Conservation (phyloP, 345 rosid genomes). For the Noccaea caerulescens region DNA sequence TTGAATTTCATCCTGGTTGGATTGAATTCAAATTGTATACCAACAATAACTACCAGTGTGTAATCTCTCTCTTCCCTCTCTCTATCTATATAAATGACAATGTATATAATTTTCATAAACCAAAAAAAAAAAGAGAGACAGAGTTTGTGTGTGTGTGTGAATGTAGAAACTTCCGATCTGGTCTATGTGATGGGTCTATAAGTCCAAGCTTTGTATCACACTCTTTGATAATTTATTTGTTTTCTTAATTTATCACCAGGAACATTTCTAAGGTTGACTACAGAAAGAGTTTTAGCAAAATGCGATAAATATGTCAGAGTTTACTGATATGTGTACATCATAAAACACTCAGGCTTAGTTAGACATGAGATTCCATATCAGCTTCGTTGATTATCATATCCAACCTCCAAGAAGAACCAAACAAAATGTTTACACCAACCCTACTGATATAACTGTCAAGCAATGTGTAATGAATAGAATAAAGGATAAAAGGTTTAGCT, state of each 20-base stretch:
- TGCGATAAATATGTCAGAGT: slow-evolving; percentile 6
- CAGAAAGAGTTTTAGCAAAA: slow-evolving; percentile 23
- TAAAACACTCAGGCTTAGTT: slow-evolving; percentile 16
- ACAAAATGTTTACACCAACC: slow-evolving; percentile 9
- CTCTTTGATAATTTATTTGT: slow-evolving; percentile 12
- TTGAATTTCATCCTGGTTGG: slow-evolving; percentile 19
- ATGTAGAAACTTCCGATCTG: slow-evolving; percentile 24
- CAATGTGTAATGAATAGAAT: neutral
- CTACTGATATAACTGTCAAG: neutral
- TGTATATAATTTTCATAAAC: slow-evolving; percentile 11
- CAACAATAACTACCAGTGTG: slow-evolving; percentile 27
- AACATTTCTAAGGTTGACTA: slow-evolving; percentile 17
- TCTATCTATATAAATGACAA: neutral
- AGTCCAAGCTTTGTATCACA: slow-evolving; percentile 30
- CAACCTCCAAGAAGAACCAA: slow-evolving; percentile 23
- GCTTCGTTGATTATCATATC: slow-evolving; percentile 22
- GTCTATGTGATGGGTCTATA: slow-evolving; percentile 32
- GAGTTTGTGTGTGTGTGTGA: slow-evolving; percentile 9
- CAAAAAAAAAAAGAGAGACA: slow-evolving; percentile 23
- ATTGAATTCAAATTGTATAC: slow-evolving; percentile 28
- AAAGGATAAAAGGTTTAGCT: slow-evolving; percentile 38
- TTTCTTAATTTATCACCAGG: slow-evolving; percentile 14
- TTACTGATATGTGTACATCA: slow-evolving; percentile 14
- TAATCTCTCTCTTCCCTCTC: slow-evolving; percentile 3
- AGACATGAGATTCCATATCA: slow-evolving; percentile 16